Evolutionary conservation across 2,329 filamentous ascomycete genomes (phyloP).

Genomic region (Fusarium metavorans): DNA sequence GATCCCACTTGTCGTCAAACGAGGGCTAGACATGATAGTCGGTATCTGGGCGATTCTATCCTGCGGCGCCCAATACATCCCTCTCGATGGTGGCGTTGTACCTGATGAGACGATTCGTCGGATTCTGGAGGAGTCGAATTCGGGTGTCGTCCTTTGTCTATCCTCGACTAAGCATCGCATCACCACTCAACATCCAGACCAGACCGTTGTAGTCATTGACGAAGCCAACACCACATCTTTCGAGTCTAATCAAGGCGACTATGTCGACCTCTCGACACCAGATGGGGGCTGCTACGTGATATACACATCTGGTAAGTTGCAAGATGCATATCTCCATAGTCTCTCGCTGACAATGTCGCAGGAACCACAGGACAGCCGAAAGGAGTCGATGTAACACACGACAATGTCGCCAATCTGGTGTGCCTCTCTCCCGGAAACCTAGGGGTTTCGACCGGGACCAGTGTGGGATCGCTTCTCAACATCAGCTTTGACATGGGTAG

Average conservation of each 20-base stretch:
- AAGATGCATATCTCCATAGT: background rate
- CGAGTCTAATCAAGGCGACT: constrained; percentile 11
- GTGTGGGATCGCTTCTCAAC: constrained; percentile 67
- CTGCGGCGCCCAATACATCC: constrained; percentile 69
- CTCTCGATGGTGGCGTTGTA: constrained; percentile 67
- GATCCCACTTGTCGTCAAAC: constrained; percentile 66
- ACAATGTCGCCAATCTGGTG: constrained; percentile 66
- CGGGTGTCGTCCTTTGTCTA: constrained; percentile 61
- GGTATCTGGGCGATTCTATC: constrained; percentile 68
- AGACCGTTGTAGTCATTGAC: constrained; percentile 47
- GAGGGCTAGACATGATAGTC: constrained; percentile 68
- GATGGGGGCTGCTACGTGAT: constrained; percentile 60
- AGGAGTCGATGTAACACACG: constrained; percentile 68
- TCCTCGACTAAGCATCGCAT: constrained; percentile 52
- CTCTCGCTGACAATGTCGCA: constrained; percentile 28
- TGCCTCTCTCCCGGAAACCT: constrained; percentile 63
- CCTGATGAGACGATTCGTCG: constrained; percentile 61
- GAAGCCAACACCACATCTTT: constrained; percentile 14
- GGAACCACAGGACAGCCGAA: constrained; percentile 69
- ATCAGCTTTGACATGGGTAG: constrained; percentile 73
- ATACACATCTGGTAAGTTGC: constrained; percentile 63
- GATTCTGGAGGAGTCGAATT: constrained; percentile 61
- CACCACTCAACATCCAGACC: constrained; percentile 38
- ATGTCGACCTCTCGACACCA: constrained; percentile 50
- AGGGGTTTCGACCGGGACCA: constrained; percentile 61